phyloP scores from a whole-genome alignment of 306 rosid genomes.

The Carpinus viminea region DNA sequence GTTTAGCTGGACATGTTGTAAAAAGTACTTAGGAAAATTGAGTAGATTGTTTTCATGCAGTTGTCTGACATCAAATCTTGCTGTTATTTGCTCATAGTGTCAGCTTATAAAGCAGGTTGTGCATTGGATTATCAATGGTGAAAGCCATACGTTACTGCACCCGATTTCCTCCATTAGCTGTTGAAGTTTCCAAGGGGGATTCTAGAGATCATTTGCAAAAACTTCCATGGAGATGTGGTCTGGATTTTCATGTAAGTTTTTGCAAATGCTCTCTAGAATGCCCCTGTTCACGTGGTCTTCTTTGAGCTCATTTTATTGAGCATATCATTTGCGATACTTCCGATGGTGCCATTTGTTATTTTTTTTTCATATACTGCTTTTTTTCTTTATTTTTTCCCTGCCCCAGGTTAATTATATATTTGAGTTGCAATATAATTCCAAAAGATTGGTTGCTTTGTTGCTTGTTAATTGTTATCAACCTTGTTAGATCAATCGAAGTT shows the following conservation, averaged over 20 bases:
- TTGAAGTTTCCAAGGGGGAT: not conserved
- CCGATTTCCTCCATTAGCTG: not conserved
- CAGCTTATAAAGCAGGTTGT: conserved; percentile 1
- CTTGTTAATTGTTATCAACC: too few relatives aligned
- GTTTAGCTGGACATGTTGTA: conserved; percentile 11
- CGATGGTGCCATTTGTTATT: not conserved
- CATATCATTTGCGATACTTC: not conserved
- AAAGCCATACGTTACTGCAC: not conserved
- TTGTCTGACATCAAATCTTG: not conserved
- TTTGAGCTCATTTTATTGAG: not conserved
- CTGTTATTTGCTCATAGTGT: not conserved
- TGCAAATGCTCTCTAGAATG: not conserved
- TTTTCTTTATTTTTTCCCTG: not conserved
- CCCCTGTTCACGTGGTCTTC: not conserved
- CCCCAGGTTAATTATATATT: not conserved
- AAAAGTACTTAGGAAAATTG: not conserved
- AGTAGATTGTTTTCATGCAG: not conserved
- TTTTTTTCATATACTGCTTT: not conserved
- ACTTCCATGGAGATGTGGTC: not conserved
- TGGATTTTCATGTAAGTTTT: not conserved
- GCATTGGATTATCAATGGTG: not conserved
- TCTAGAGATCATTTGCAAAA: too few relatives aligned
- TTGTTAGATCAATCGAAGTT: too few relatives aligned
- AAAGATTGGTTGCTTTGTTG: not conserved
- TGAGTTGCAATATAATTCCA: not conserved